Base-by-base conservation (phyloP, 1,284 basidiomycete species). In the Puccinia triticina region DNA sequence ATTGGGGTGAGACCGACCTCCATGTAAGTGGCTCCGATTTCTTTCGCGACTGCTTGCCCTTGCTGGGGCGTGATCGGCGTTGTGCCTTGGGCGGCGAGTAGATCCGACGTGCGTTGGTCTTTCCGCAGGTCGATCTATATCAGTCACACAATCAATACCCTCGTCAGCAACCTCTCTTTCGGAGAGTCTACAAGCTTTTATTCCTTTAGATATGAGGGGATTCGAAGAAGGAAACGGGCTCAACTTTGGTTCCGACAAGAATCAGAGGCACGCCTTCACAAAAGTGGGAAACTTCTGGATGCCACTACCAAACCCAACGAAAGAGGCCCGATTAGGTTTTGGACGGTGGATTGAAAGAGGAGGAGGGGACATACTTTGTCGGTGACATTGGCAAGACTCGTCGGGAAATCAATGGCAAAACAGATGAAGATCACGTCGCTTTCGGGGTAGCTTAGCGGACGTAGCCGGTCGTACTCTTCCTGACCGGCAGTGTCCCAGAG, bases 401-500 rank as follows among this genome's bases (percentile, higher is more conserved):
- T 93, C n/a, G 96, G 94, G 86, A 95, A 97, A 89, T 98, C 96
- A 88, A 98, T 90, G 16, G 95, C 96, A 89, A 98, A 99, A 55
- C 98, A 95, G 85, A 98, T 94, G 84, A 98, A 91, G 85, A 99
- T 96, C 79, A 98, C 94, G 87, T 98, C 92, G 89, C 93, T 95
- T 87, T 98, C 96, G 53, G 96, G 95, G 86, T 98, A 98, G 87
- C 93, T 95, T 83, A 99, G 89, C 37, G 96, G 96, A 84, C 96
- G 90, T 84, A 98, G 89, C 84, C 96, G 90, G 88, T 98, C 96
- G 88, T 98, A 98, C 89, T 98, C 96, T 88, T 98, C 96, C 88
- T 98, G 96, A 26, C 96, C 96, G 7, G 96, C 96, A 0, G 96
- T 98, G 88, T 98, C 96, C 96, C 96, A 99, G 48, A 99, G 90